A percentile compares a stretch with the other conserved stretches of the same genome.
These are phyloP conservation scores for Calendula officinalis DNA, from an alignment of 129 eudicot genomes.

Conservation along the genomic window DNA sequence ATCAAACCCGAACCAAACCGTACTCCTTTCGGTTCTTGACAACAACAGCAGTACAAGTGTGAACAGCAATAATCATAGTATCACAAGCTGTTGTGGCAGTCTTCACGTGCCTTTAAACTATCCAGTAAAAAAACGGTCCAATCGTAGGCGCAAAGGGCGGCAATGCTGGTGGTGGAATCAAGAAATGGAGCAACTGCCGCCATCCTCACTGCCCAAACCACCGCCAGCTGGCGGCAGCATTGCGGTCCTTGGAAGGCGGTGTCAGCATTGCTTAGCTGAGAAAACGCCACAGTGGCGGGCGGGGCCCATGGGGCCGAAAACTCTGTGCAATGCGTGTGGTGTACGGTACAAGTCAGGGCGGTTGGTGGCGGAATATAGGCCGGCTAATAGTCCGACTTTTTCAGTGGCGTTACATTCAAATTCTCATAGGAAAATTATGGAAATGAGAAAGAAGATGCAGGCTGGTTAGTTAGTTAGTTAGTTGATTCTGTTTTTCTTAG, in stretches of 20 bases:
- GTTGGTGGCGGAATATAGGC: conserved; percentile 74
- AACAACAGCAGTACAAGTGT: conserved; percentile 53
- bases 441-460: conserved; percentile 71
- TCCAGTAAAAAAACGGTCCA: conserved; percentile 61
- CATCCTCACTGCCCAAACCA: conserved; percentile 7
- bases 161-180: conserved; percentile 45
- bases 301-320: conserved; percentile 87
- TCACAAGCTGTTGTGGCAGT: conserved; percentile 45
- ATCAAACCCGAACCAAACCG: conserved; percentile 26
- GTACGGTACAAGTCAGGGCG: conserved; percentile 85
- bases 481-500: neutral
- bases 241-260: conserved; percentile 50
- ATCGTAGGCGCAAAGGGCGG: conserved; percentile 39
- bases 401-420: conserved; percentile 64
- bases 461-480: conserved; percentile 21
- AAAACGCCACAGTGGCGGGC: conserved; percentile 90
- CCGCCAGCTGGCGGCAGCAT: conserved; percentile 12
- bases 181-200: conserved; percentile 19
- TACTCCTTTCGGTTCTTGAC: conserved; percentile 58
- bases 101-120: conserved; percentile 43
- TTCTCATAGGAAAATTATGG: conserved; percentile 74
- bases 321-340: conserved; percentile 84
- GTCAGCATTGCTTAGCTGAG: conserved; percentile 71
- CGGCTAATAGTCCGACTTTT: conserved; percentile 76
- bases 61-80: conserved; percentile 28